Evolutionary conservation across 306 rosid species (phyloP).

Genomic region (Lathyrus oleraceus): DNA sequence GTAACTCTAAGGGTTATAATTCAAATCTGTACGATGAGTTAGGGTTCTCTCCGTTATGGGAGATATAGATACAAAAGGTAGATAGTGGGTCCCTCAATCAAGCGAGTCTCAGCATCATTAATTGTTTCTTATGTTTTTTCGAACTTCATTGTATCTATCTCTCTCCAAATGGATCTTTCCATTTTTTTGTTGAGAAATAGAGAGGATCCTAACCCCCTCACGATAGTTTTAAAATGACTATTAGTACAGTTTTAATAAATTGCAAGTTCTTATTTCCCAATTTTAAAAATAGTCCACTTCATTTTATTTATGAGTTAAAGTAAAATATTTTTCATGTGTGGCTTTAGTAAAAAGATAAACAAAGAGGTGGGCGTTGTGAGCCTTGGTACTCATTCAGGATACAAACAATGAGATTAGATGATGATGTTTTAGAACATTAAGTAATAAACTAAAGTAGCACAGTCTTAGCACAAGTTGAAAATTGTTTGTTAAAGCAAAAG

Average conservation of each 20-base stretch:
- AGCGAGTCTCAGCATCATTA: no score
- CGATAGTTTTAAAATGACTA: neutral
- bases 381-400: neutral
- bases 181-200: no score
- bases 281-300: neutral
- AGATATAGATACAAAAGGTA: no score
- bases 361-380: neutral
- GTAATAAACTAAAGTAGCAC: neutral
- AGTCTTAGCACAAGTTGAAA: neutral
- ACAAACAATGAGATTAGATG: neutral
- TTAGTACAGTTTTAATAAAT: neutral
- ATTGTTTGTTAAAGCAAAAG: neutral
- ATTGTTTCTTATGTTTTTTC: no score
- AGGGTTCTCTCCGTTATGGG: no score
- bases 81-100: no score
- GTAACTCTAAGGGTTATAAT: neutral
- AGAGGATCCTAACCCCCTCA: no score
- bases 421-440: neutral
- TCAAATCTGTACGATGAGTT: no score
- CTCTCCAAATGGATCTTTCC: no score
- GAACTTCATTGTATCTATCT: no score
- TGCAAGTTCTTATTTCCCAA: neutral
- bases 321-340: neutral
- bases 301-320: neutral
- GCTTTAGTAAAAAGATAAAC: neutral